These are phyloP conservation scores for Sicyos edulis DNA, from an alignment of 306 rosid species.

Conservation along the genomic window DNA sequence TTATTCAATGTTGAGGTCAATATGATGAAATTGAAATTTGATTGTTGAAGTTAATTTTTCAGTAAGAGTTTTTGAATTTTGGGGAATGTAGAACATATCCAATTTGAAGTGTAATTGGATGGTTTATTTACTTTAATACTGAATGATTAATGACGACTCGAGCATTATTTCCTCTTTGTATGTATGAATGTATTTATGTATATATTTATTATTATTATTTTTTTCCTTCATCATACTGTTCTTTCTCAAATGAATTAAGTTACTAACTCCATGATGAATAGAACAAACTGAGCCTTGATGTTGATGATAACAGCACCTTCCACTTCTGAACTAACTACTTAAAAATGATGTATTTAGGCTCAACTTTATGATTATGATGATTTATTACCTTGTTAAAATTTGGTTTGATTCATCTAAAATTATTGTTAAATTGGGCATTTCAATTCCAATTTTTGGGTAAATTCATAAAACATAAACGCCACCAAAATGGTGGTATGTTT, in stretches of 20 bases:
- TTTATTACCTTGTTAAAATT: background rate
- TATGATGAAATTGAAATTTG: background rate
- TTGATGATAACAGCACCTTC: background rate
- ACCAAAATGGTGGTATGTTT: background rate
- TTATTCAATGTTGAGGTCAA: conserved; percentile 6
- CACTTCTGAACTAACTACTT: background rate
- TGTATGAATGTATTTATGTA: too few relatives aligned
- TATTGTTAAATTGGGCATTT: background rate
- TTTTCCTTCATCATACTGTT: background rate
- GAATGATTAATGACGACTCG: background rate
- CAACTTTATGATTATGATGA: background rate
- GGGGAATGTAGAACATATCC: background rate
- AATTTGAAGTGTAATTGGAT: conserved; percentile 9
- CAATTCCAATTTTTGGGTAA: background rate
- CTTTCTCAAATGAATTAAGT: background rate
- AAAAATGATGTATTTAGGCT: background rate
- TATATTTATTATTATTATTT: background rate
- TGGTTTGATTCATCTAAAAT: background rate
- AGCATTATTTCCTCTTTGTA: conserved; percentile 4
- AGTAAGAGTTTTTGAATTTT: background rate
- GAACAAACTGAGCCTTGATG: background rate
- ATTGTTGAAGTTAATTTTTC: background rate
- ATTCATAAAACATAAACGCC: background rate
- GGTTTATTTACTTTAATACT: background rate
- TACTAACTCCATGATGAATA: background rate